phyloP scores from a whole-genome alignment of 345 rosid genomes.

The Nephelium lappaceum region DNA sequence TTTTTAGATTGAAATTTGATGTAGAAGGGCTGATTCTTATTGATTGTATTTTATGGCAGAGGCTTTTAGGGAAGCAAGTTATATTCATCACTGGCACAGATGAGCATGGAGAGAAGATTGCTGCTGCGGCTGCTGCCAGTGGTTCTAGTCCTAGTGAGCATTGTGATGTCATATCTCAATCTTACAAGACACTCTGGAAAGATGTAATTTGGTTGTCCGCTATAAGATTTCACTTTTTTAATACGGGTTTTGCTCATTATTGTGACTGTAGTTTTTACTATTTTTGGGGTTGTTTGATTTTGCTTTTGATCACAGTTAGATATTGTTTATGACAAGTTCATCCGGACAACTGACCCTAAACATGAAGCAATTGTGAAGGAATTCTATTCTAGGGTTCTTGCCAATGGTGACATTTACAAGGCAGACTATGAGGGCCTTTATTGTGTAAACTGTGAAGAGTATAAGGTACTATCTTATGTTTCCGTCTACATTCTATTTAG shows the following conservation, averaged over 20 bases:
- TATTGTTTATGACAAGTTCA: conserved; percentile 76
- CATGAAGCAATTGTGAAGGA: conserved; percentile 88
- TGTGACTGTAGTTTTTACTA: conserved; percentile 4
- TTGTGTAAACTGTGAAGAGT: conserved; percentile 96
- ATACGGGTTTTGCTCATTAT: conserved; percentile 9
- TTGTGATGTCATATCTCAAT: conserved; percentile 80
- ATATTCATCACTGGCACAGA: conserved; percentile 89
- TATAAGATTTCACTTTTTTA: not conserved
- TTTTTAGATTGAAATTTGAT: not conserved
- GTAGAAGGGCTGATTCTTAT: conserved; percentile 7
- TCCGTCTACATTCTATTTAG: conserved; percentile 5
- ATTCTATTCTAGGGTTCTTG: conserved; percentile 78
- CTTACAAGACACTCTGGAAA: conserved; percentile 78
- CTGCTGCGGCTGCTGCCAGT: conserved; percentile 65
- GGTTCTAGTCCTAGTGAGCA: conserved; percentile 80
- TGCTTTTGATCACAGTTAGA: conserved; percentile 57
- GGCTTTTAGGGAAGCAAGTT: conserved; percentile 83
- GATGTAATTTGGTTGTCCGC: conserved; percentile 42
- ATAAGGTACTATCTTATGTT: conserved; percentile 56
- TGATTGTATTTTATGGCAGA: conserved; percentile 54
- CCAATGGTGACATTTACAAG: conserved; percentile 83
- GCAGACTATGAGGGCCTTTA: conserved; percentile 93
- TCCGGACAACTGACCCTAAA: conserved; percentile 90
- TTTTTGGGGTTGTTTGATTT: conserved; percentile 4
- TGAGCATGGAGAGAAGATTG: conserved; percentile 97